Evolutionary conservation across 2,329 filamentous ascomycete genomes (phyloP).

Genomic region (Ophiostoma pallidulum): DNA sequence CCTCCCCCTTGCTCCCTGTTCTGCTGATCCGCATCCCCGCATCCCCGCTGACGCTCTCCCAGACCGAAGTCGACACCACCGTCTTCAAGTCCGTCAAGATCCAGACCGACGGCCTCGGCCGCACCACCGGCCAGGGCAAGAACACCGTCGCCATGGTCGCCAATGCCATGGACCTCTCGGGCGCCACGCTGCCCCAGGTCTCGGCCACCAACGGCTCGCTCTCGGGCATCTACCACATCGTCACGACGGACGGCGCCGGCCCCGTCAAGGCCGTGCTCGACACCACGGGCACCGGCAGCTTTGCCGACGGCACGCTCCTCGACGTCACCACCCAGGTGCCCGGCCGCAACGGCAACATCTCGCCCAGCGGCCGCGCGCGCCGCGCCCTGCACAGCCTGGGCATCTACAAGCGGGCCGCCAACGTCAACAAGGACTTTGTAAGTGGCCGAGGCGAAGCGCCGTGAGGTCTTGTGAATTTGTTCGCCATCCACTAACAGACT

Average conservation of each 20-base stretch:
- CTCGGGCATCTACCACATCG: slow-evolving; percentile 29
- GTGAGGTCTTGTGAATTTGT: slow-evolving; percentile 25
- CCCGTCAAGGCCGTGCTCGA: slow-evolving; percentile 30
- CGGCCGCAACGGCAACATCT: slow-evolving; percentile 27
- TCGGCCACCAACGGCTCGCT: slow-evolving; percentile 25
- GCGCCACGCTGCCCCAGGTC: slow-evolving; percentile 31
- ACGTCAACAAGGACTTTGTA: slow-evolving; percentile 21
- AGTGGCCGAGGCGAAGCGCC: too few species aligned
- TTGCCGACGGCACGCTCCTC: slow-evolving; percentile 23
- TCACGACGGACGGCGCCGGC: slow-evolving; percentile 33
- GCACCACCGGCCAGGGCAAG: slow-evolving; percentile 26
- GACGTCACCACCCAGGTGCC: slow-evolving; percentile 27
- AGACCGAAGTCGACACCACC: slow-evolving; percentile 36
- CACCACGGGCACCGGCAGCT: slow-evolving; percentile 27
- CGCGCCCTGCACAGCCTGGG: slow-evolving; percentile 14
- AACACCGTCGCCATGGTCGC: slow-evolving; percentile 27
- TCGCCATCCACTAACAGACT: slow-evolving; percentile 27
- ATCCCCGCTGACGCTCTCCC: background rate
- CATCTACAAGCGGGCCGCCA: slow-evolving; percentile 19
- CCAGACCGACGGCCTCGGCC: slow-evolving; percentile 29
- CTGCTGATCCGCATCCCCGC: too few species aligned
- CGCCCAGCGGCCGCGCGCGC: slow-evolving; percentile 9
- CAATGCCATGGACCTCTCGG: slow-evolving; percentile 27
- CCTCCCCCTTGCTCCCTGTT: background rate
- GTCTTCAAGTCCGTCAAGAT: slow-evolving; percentile 30